Base-by-base conservation (phyloP, 495 filamentous ascomycete species). In the Parachaetomium inaequale region DNA sequence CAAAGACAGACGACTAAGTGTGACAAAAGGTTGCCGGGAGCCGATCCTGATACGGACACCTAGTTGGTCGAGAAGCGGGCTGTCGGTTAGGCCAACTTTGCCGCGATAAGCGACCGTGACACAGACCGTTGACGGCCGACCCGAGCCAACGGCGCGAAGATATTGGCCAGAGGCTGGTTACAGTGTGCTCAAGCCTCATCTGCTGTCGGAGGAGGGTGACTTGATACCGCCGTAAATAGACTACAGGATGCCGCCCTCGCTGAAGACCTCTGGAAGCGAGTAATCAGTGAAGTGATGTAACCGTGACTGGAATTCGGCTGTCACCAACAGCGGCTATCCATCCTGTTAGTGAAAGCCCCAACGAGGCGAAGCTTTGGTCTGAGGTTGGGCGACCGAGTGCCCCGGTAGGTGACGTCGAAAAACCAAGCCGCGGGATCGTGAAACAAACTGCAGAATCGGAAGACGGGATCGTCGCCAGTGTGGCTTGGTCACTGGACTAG, bases 61-160 rank as follows among this genome's bases (percentile, higher is more conserved):
- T 15, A 25, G 23, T 47, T 26, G 47, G 47, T 12, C 47, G 12
- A 14, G 47, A 50, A 29, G 15, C 1, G 45, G 45, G 23, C 12
- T 6, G 45, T 21, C 42, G n/a, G 46, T 28, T n/a, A 23, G 31
- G 15, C n/a, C 31, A 23, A 8, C 25, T 26, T 55, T 40, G 34
- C 32, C 52, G 52, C 52, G 34, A 42, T 55, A 55, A 54, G 51
- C 51, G 51, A 54, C 32, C n/a, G 34, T 55, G 1, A 42, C 52
- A 26, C 52, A 42, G 23, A 7, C 21, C 21, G 32, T 40, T 26
- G 21, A 26, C 52, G 52, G 8, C 50, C 3, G n/a, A 12, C 31
- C 31, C 14, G 14, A 29, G 49, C 49, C 49, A 32, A 28, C 46
- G 12, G 46, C 12, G 7, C 14, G 46, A 49, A 6, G 12, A 49